Percentiles rank a stretch among this genome's conserved stretches.
phyloP scores from a whole-genome alignment of 257 asterid genomes.

The Thymus mandschuricus region DNA sequence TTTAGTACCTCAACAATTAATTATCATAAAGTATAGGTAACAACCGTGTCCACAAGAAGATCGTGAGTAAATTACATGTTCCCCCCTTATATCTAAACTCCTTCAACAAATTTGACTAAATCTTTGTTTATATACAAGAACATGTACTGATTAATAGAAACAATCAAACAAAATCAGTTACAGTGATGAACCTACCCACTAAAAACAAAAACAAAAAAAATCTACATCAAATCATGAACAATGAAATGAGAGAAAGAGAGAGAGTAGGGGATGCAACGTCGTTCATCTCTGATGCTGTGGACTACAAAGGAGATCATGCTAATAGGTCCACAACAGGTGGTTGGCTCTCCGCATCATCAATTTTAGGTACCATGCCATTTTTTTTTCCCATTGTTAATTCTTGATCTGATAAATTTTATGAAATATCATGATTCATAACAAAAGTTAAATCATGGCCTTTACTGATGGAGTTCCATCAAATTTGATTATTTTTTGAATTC shows the following conservation, averaged over 20 bases:
- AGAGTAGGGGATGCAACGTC: background rate
- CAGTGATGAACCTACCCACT: background rate
- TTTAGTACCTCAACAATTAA: no score
- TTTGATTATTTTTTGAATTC: background rate
- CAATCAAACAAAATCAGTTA: background rate
- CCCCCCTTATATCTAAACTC: background rate
- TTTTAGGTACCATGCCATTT: constrained; percentile 16
- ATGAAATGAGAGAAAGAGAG: constrained; percentile 16
- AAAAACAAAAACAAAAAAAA: background rate
- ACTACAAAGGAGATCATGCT: constrained; percentile 35
- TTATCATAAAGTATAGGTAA: no score
- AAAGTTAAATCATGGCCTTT: background rate
- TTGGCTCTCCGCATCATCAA: constrained; percentile 37
- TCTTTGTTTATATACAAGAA: background rate
- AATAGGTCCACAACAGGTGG: constrained; percentile 37
- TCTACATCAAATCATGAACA: background rate
- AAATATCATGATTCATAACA: background rate
- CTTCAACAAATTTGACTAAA: background rate
- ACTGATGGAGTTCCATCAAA: background rate
- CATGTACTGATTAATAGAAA: background rate
- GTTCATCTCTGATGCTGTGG: constrained; percentile 30
- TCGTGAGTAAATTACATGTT: background rate
- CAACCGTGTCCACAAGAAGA: no score
- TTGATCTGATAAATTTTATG: background rate
- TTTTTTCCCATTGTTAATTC: background rate